Evolutionary conservation across 2,329 filamentous ascomycete genomes (phyloP).

Genomic region (Cladosporium sphaerospermum): DNA sequence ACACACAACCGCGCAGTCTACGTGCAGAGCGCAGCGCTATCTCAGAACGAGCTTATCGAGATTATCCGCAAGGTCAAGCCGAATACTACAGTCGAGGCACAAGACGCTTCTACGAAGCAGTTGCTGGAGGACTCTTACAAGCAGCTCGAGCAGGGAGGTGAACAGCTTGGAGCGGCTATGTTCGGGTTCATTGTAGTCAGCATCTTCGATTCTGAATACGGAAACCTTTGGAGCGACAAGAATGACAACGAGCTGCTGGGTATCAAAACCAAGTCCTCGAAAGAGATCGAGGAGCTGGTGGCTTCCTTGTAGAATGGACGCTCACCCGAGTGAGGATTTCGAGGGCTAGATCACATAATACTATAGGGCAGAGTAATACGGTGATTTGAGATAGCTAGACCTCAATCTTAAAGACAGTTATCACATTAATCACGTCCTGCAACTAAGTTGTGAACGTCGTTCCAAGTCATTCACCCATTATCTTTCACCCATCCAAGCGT

Average conservation of each 20-base stretch:
- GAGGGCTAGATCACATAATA: no score
- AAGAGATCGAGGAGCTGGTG: background rate
- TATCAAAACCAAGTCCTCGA: background rate
- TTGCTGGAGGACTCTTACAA: conserved; percentile 1
- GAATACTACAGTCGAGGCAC: background rate
- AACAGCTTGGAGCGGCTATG: background rate
- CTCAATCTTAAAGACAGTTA: no score
- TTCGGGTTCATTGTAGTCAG: conserved; percentile 2
- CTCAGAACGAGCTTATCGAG: conserved; percentile 34
- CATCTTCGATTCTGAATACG: background rate
- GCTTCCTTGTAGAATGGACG: background rate
- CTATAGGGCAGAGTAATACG: no score
- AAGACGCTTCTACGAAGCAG: background rate
- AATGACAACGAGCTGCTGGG: conserved; percentile 8
- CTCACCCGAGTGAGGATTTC: no score
- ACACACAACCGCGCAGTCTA: conserved; percentile 33
- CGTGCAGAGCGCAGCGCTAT: conserved; percentile 30
- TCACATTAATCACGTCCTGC: no score
- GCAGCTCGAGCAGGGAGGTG: background rate
- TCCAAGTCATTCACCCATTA: no score
- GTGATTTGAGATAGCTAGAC: no score
- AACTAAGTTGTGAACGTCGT: no score
- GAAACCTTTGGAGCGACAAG: conserved; percentile 1
- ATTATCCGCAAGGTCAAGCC: conserved; percentile 26
- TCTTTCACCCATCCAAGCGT: no score